Conservation (phyloP, 768 basidiomycete species). For the Agaricus subrufescens region DNA sequence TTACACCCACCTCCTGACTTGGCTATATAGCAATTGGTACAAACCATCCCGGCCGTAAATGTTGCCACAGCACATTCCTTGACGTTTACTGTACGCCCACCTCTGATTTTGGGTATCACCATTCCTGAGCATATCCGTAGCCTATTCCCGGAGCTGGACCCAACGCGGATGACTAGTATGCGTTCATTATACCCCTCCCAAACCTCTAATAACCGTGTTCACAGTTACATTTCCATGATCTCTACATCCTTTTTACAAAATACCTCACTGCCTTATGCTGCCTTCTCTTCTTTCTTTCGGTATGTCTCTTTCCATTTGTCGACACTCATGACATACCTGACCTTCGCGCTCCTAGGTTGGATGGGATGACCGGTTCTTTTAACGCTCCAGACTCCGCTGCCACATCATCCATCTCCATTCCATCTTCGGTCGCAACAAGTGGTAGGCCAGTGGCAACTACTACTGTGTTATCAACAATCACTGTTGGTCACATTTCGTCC, state of each 20-base stretch:
- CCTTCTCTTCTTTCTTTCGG: slow-evolving; percentile 56
- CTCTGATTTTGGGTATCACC: background rate
- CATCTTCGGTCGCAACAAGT: slow-evolving; percentile 29
- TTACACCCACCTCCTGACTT: background rate
- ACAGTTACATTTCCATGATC: slow-evolving; percentile 60
- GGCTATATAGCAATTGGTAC: slow-evolving; percentile 45
- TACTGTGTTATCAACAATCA: slow-evolving; percentile 35
- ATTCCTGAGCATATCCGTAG: slow-evolving; percentile 23
- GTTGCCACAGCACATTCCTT: slow-evolving; percentile 43
- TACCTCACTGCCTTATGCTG: slow-evolving; percentile 25
- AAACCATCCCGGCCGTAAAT: slow-evolving; percentile 51
- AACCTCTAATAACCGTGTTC: background rate
- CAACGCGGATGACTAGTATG: slow-evolving; percentile 56
- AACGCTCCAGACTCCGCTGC: slow-evolving; percentile 42
- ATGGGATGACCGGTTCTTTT: slow-evolving; percentile 59
- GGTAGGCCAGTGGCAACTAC: slow-evolving; percentile 23
- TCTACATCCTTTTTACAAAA: slow-evolving; percentile 29
- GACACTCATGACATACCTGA: background rate
- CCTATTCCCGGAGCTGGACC: slow-evolving; percentile 53
- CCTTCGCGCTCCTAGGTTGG: slow-evolving; percentile 33
- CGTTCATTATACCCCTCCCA: background rate
- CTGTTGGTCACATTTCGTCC: slow-evolving; percentile 25
- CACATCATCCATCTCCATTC: slow-evolving; percentile 38
- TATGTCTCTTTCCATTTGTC: slow-evolving; percentile 22
- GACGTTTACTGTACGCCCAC: slow-evolving; percentile 48